A percentile compares a stretch with the other conserved stretches of the same genome.
These are phyloP conservation scores for Wallacemonas rigidus DNA, from an alignment of 208 protist species.

Conservation along the genomic window DNA sequence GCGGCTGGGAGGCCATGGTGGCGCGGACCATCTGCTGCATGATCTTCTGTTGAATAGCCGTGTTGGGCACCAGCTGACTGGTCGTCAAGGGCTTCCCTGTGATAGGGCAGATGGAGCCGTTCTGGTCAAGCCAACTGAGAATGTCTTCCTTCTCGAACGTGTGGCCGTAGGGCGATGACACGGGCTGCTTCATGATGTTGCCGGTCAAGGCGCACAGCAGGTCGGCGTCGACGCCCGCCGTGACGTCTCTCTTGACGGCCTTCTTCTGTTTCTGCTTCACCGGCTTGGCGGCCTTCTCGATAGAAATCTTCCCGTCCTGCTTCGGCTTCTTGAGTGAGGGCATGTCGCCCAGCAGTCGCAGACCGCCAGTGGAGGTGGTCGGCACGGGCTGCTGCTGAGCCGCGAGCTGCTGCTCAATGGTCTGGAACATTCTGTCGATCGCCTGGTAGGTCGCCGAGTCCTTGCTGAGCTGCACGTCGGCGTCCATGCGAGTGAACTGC, in stretches of 20 bases:
- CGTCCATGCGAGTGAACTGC: conserved; percentile 66
- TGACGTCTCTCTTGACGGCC: conserved; percentile 41
- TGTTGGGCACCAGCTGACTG: conserved; percentile 67
- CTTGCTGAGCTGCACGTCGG: conserved; percentile 67
- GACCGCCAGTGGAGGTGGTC: conserved; percentile 18
- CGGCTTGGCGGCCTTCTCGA: conserved; percentile 64
- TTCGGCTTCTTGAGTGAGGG: conserved; percentile 58
- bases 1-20: conserved; percentile 62
- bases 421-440: conserved; percentile 61
- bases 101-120: conserved; percentile 90
- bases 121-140: conserved; percentile 83
- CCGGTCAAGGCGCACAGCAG: conserved; percentile 87
- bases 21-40: conserved; percentile 82
- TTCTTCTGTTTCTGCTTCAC: conserved; percentile 48
- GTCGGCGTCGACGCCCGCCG: conserved; percentile 55
- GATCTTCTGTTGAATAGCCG: conserved; percentile 62
- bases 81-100: conserved; percentile 79
- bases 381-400: conserved; percentile 29
- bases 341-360: conserved; percentile 62
- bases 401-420: conserved; percentile 43
- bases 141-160: conserved; percentile 89
- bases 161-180: conserved; percentile 89
- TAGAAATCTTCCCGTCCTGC: conserved; percentile 65
- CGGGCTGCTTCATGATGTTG: conserved; percentile 91
- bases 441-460: conserved; percentile 67